Percentiles rank a stretch among this genome's conserved stretches.
phyloP scores from a whole-genome alignment of 768 basidiomycete species.

The Symmetrospora coprosmae region DNA sequence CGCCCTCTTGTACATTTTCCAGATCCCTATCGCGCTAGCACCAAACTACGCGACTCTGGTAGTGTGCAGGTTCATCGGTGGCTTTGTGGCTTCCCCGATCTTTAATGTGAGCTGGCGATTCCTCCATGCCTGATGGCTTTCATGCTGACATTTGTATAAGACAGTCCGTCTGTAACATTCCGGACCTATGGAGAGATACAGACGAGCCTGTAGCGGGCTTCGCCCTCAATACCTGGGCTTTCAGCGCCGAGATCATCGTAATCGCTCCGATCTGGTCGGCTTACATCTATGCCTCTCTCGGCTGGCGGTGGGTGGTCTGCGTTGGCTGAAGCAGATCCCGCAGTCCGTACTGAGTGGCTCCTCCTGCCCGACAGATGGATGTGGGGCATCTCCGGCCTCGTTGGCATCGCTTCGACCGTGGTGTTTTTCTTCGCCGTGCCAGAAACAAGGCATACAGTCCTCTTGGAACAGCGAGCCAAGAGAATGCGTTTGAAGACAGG shows the following conservation, averaged over 20 bases:
- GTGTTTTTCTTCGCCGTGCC: constrained; percentile 10
- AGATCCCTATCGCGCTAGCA: constrained; percentile 21
- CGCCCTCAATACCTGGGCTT: constrained; percentile 23
- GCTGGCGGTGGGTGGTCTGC: neutral
- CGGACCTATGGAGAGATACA: constrained; percentile 6
- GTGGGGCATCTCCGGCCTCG: constrained; percentile 14
- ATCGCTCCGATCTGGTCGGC: constrained; percentile 14
- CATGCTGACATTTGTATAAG: neutral
- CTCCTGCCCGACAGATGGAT: constrained; percentile 3
- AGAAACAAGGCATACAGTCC: constrained; percentile 18
- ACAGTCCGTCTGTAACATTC: constrained; percentile 16
- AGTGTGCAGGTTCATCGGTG: constrained; percentile 18
- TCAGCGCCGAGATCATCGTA: constrained; percentile 20
- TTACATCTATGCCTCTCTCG: constrained; percentile 8
- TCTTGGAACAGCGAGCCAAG: constrained; percentile 11
- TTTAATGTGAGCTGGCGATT: constrained; percentile 8
- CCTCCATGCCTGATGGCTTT: neutral
- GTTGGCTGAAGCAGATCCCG: neutral
- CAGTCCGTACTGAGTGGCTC: neutral
- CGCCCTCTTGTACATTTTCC: constrained; percentile 16
- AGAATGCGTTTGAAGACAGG: constrained; percentile 8
- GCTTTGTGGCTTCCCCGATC: constrained; percentile 20
- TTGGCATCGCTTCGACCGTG: constrained; percentile 13
- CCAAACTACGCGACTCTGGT: neutral
- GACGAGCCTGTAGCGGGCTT: constrained; percentile 10